phyloP scores from a whole-genome alignment of 345 rosid species.

The Angophora floribunda region DNA sequence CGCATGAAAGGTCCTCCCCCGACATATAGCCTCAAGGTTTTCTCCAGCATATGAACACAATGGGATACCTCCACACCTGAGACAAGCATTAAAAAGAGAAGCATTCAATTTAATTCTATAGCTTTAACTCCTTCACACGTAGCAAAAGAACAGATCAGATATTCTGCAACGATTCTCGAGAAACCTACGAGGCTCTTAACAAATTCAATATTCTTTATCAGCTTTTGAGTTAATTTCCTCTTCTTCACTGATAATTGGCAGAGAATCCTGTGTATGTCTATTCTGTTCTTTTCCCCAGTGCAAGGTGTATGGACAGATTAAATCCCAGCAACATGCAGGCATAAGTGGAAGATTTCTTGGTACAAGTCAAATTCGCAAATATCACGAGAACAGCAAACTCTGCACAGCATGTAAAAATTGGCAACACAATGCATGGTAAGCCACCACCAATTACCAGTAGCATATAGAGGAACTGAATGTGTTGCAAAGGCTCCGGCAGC shows the following conservation, averaged over 20 bases:
- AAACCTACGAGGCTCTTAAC: background rate
- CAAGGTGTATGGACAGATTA: background rate
- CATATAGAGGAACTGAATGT: conserved; percentile 91
- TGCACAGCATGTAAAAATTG: background rate
- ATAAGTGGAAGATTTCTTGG: background rate
- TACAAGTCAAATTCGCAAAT: background rate
- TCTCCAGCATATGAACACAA: conserved; percentile 89
- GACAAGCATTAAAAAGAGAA: background rate
- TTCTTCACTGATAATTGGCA: background rate
- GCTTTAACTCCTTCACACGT: background rate
- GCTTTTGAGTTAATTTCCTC: background rate
- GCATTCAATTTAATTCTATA: background rate
- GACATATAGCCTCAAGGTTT: conserved; percentile 92
- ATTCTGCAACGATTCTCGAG: background rate
- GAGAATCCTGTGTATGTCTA: background rate
- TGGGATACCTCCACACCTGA: conserved; percentile 98
- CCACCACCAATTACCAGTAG: conserved; percentile 60
- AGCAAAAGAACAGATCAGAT: background rate
- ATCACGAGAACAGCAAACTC: background rate
- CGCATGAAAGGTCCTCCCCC: conserved; percentile 97
- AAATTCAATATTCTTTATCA: background rate
- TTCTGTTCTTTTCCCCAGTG: background rate
- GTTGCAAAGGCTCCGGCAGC: conserved; percentile 98
- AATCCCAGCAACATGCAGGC: background rate
- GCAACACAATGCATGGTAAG: background rate